These are phyloP conservation scores for Allantophomopsis cytisporea DNA, from an alignment of 2,329 filamentous ascomycete species.

Conservation along the genomic window DNA sequence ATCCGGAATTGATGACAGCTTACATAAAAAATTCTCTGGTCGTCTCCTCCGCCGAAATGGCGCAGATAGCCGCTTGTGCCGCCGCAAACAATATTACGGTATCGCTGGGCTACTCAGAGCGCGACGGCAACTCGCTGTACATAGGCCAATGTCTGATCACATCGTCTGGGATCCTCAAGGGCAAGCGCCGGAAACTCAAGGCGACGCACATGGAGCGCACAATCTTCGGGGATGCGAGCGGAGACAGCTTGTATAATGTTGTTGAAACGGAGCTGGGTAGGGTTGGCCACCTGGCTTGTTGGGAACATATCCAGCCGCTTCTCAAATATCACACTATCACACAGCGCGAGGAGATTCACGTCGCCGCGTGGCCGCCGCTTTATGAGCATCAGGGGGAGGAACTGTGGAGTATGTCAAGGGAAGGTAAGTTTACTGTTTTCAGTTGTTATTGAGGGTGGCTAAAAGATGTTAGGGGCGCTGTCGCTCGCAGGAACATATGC, in stretches of 20 bases:
- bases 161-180: constrained; percentile 25
- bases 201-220: constrained; percentile 31
- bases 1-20: constrained; percentile 18
- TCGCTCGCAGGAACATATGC: too few relatives aligned
- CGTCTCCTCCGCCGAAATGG: constrained; percentile 26
- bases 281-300: constrained; percentile 1
- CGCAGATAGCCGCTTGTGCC: constrained; percentile 23
- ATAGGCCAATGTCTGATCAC: constrained; percentile 21
- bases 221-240: constrained; percentile 2
- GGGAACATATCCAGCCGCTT: constrained; percentile 2
- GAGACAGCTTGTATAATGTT: constrained; percentile 1
- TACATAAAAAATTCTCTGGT: constrained; percentile 26
- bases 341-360: constrained; percentile 13
- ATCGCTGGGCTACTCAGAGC: constrained; percentile 32
- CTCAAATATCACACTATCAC: constrained; percentile 13
- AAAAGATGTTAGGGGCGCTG: too few relatives aligned
- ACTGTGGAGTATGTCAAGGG: too few relatives aligned
- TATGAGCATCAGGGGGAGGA: constrained; percentile 1
- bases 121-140: constrained; percentile 27
- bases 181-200: constrained; percentile 35
- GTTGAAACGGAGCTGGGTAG: constrained; percentile 1
- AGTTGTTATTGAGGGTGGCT: too few relatives aligned
- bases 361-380: constrained; percentile 14
- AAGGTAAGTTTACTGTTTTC: too few relatives aligned
- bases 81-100: constrained; percentile 28